phyloP scores from a whole-genome alignment of 768 basidiomycete genomes.

The Nidularia sp. region DNA sequence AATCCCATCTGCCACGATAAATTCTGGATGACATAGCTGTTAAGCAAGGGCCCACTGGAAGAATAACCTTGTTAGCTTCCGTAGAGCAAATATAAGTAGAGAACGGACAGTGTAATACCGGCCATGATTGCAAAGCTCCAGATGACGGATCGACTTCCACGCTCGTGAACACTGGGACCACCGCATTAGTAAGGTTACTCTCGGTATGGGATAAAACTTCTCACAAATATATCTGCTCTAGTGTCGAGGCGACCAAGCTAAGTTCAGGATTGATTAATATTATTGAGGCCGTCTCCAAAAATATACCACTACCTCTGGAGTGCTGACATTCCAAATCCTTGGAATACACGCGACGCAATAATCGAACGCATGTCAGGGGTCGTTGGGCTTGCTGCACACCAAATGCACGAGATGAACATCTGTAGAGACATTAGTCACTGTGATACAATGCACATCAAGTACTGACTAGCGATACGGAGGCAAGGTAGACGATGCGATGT shows the following conservation, averaged over 20 bases:
- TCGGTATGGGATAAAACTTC: background rate
- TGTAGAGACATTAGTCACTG: slow-evolving; percentile 4
- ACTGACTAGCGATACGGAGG: slow-evolving; percentile 33
- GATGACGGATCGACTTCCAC: slow-evolving; percentile 36
- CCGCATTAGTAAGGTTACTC: background rate
- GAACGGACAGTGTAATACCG: slow-evolving; percentile 31
- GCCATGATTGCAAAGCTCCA: slow-evolving; percentile 43
- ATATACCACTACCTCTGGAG: slow-evolving; percentile 27
- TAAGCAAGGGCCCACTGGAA: slow-evolving; percentile 36
- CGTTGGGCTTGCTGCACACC: slow-evolving; percentile 40
- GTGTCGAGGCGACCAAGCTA: slow-evolving; percentile 36
- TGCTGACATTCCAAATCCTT: slow-evolving; percentile 42
- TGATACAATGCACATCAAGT: background rate
- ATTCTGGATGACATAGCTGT: slow-evolving; percentile 41
- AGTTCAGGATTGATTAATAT: background rate
- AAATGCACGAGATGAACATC: slow-evolving; percentile 43
- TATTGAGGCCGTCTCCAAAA: background rate
- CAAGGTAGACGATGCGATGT: slow-evolving; percentile 38
- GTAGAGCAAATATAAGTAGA: background rate
- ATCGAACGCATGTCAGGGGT: slow-evolving; percentile 36
- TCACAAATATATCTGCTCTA: slow-evolving; percentile 40
- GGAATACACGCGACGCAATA: slow-evolving; percentile 36
- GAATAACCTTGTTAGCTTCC: background rate
- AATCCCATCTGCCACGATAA: slow-evolving; percentile 40
- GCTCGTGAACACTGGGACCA: slow-evolving; percentile 33